Conservation (phyloP, 495 filamentous ascomycete genomes). For the Xylaria flabelliformis region DNA sequence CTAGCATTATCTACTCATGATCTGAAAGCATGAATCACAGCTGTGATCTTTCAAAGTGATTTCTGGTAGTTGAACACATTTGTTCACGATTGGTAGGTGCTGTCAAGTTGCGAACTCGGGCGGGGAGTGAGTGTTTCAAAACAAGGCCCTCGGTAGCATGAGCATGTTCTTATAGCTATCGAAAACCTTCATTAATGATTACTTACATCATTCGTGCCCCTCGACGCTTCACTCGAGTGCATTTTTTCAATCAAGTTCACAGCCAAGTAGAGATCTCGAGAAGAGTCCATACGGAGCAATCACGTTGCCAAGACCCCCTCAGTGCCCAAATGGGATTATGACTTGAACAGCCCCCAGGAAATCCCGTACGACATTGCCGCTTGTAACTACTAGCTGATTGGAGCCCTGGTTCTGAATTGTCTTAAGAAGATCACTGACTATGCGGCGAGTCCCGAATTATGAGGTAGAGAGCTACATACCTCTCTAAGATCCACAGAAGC, state of each 20-base stretch:
- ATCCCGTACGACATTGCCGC: not conserved
- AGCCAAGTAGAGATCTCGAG: not conserved
- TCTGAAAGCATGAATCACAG: not conserved
- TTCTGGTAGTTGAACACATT: not conserved
- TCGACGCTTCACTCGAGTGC: not conserved
- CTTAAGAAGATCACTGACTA: not conserved
- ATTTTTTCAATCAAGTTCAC: not conserved
- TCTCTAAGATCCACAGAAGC: not conserved
- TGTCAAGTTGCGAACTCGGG: not conserved
- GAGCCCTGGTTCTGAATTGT: too few species aligned
- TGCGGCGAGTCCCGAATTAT: not conserved
- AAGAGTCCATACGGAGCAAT: not conserved
- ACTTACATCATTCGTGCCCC: not conserved
- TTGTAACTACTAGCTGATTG: not conserved
- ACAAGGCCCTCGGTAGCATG: not conserved
- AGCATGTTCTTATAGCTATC: not conserved
- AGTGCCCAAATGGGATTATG: not conserved
- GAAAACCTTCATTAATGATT: not conserved
- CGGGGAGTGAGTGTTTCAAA: not conserved
- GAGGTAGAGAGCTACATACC: not conserved
- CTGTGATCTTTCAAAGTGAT: not conserved
- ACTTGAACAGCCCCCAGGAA: not conserved
- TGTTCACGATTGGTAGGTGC: not conserved
- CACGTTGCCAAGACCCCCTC: not conserved
- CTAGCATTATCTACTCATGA: not conserved